Evolutionary conservation across 441 rosid genomes (phyloP).

Genomic region (Isatis lusitanica): DNA sequence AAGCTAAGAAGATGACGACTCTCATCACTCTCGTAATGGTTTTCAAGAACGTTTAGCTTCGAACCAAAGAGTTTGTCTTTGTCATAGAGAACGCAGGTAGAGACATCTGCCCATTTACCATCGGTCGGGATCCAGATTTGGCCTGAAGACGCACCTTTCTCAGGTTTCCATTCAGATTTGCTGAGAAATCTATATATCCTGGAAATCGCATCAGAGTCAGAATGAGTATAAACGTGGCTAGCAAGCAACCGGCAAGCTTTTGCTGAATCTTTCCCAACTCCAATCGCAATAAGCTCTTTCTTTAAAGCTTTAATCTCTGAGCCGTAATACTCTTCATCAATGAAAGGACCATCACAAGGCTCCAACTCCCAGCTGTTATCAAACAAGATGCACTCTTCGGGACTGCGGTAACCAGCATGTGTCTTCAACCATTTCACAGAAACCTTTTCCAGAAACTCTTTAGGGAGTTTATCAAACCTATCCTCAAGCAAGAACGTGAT

Average conservation of each 20-base stretch:
- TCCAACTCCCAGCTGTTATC: constrained; percentile 47
- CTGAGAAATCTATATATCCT: constrained; percentile 50
- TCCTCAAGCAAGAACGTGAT: constrained; percentile 36
- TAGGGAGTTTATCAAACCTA: constrained; percentile 27
- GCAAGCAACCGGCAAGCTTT: constrained; percentile 46
- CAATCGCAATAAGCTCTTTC: constrained; percentile 49
- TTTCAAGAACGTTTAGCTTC: constrained; percentile 48
- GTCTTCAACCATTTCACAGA: constrained; percentile 63
- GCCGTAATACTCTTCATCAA: constrained; percentile 64
- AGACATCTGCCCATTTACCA: constrained; percentile 54
- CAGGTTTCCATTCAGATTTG: constrained; percentile 41
- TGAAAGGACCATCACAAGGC: constrained; percentile 69
- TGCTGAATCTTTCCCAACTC: constrained; percentile 46
- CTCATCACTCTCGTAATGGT: constrained; percentile 31
- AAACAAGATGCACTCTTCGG: constrained; percentile 46
- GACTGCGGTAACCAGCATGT: constrained; percentile 48
- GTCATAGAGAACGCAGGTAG: constrained; percentile 51
- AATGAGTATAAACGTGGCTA: constrained; percentile 36
- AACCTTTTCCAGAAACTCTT: constrained; percentile 31
- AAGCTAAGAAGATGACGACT: constrained; percentile 34
- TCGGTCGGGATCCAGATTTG: constrained; percentile 56
- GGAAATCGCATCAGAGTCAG: constrained; percentile 43
- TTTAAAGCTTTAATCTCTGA: constrained; percentile 28
- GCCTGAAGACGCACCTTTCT: constrained; percentile 6
- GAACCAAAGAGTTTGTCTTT: constrained; percentile 49